These are phyloP conservation scores for Elaeagnus macrophylla DNA, from an alignment of 306 rosid species.

Conservation along the genomic window DNA sequence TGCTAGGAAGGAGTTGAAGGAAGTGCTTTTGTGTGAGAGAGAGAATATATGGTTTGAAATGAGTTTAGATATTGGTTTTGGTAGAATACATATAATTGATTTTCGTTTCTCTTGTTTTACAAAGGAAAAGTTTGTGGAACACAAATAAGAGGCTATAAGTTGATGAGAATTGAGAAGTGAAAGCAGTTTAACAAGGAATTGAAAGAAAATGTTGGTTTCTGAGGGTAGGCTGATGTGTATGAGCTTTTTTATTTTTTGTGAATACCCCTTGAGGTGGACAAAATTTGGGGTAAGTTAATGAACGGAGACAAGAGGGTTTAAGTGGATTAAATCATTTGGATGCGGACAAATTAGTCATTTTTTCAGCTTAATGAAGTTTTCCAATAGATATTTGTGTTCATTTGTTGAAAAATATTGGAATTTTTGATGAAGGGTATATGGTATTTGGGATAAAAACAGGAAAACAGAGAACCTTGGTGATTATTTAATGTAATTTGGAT, in stretches of 20 bases:
- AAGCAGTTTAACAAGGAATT: conserved; percentile 5
- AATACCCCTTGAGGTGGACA: conserved; percentile 58
- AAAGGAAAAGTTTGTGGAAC: conserved; percentile 21
- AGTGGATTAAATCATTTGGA: conserved; percentile 10
- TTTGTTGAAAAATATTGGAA: conserved; percentile 21
- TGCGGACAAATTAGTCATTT: conserved; percentile 34
- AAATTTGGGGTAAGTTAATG: conserved; percentile 18
- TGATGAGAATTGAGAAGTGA: conserved; percentile 17
- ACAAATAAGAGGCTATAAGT: conserved; percentile 38
- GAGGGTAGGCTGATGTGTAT: conserved; percentile 23
- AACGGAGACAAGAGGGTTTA: conserved; percentile 13
- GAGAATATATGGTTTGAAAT: conserved; percentile 18
- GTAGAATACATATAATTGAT: conserved; percentile 20
- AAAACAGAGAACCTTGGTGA: conserved; percentile 41
- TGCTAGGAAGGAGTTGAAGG: conserved; percentile 21
- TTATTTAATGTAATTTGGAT: conserved; percentile 43
- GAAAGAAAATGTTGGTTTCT: conserved; percentile 7
- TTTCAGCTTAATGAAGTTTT: background rate
- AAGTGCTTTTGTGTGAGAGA: conserved; percentile 13
- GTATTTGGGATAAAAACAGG: conserved; percentile 30
- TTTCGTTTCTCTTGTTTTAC: background rate
- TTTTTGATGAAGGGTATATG: conserved; percentile 32
- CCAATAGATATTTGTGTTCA: conserved; percentile 2
- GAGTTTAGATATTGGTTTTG: conserved; percentile 17
- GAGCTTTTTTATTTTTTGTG: conserved; percentile 25